Conservation (phyloP, 768 basidiomycete species). For the Boletales sp. region DNA sequence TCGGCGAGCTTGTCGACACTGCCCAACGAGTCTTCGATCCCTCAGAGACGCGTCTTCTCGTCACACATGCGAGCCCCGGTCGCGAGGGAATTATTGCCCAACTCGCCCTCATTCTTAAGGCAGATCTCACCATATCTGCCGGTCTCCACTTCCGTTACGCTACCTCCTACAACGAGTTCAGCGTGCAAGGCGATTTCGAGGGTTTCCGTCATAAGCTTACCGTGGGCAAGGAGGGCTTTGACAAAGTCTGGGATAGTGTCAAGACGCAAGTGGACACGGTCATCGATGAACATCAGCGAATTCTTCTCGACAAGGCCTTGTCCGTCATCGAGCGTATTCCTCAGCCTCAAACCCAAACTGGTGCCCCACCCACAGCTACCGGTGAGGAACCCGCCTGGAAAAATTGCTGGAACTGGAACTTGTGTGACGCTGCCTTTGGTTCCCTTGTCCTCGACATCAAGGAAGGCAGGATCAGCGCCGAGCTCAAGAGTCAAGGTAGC, state of each 20-base stretch:
- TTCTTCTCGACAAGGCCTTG: slow-evolving; percentile 85
- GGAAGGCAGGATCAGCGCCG: slow-evolving; percentile 88
- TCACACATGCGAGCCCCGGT: slow-evolving; percentile 90
- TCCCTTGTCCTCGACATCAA: slow-evolving; percentile 84
- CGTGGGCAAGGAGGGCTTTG: slow-evolving; percentile 76
- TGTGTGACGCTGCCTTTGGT: slow-evolving; percentile 94
- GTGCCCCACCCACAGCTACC: slow-evolving; percentile 43
- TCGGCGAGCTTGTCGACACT: slow-evolving; percentile 97
- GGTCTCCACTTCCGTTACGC: slow-evolving; percentile 98
- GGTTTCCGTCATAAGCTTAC: slow-evolving; percentile 79
- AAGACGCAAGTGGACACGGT: slow-evolving; percentile 87
- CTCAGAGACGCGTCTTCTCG: slow-evolving; percentile 88
- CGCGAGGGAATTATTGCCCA: slow-evolving; percentile 91
- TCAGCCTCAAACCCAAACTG: slow-evolving; percentile 37
- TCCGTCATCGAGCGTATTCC: slow-evolving; percentile 83
- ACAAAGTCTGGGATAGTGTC: slow-evolving; percentile 93
- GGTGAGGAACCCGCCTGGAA: slow-evolving; percentile 96
- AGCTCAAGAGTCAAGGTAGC: slow-evolving; percentile 88
- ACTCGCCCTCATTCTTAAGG: slow-evolving; percentile 85
- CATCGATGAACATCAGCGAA: slow-evolving; percentile 86
- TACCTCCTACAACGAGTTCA: slow-evolving; percentile 95
- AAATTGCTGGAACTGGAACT: slow-evolving; percentile 99
- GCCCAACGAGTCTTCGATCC: slow-evolving; percentile 91
- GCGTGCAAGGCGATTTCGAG: slow-evolving; percentile 86
- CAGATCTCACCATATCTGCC: slow-evolving; percentile 90